Evolutionary conservation across 257 asterid species (phyloP).

Genomic region (Primulina eburnea): DNA sequence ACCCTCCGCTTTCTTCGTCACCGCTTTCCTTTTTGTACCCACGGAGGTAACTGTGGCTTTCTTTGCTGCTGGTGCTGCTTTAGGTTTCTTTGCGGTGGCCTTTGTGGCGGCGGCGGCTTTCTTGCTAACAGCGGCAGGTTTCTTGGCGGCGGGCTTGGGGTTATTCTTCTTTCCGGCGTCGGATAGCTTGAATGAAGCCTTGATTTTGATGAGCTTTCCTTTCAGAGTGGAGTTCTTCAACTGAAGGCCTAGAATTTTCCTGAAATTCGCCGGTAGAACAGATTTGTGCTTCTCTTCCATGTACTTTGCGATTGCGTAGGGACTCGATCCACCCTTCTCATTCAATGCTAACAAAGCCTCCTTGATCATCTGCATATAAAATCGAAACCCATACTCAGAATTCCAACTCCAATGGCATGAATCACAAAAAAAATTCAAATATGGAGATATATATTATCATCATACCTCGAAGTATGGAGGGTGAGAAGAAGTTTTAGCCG

Average conservation of each 20-base stretch:
- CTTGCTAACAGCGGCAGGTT: background rate
- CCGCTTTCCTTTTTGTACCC: conserved; percentile 37
- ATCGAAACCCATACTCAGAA: background rate
- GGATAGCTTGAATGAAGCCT: conserved; percentile 66
- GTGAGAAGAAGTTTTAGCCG: conserved; percentile 52
- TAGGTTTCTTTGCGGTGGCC: conserved; percentile 11
- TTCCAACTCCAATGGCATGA: background rate
- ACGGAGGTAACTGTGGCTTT: conserved; percentile 16
- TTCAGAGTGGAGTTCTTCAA: conserved; percentile 57
- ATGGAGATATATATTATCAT: background rate
- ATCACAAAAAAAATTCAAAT: background rate
- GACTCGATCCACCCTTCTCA: conserved; percentile 69
- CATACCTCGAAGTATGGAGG: conserved; percentile 69
- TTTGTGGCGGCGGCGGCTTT: conserved; percentile 12
- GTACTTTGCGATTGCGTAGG: conserved; percentile 63
- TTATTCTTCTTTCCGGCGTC: conserved; percentile 37
- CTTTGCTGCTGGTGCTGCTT: conserved; percentile 1
- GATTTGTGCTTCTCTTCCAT: conserved; percentile 68
- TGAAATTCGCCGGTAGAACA: conserved; percentile 58
- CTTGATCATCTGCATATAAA: conserved; percentile 58
- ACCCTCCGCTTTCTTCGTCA: conserved; percentile 26
- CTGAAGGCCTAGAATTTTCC: conserved; percentile 60
- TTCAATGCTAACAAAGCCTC: conserved; percentile 55
- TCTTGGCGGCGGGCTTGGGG: conserved; percentile 19
- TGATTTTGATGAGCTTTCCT: conserved; percentile 61